Conservation (phyloP, 192 early-diverging fungal species). For the Coemansia sp. region DNA sequence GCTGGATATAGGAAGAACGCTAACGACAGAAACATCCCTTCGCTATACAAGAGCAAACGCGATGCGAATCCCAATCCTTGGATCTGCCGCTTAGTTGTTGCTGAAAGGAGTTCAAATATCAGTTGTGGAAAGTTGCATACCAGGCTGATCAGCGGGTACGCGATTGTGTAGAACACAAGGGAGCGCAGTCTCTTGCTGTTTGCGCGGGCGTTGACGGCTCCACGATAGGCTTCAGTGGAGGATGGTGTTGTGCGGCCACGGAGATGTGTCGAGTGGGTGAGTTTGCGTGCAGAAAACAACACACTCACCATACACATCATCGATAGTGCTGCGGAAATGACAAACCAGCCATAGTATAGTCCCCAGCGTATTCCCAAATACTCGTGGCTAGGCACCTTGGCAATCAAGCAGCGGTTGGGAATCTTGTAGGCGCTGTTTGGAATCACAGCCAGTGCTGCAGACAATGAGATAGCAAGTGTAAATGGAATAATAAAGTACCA, state of each 20-base stretch:
- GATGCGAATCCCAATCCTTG: slow-evolving; percentile 13
- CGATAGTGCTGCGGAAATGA: slow-evolving; percentile 34
- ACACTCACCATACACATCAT: slow-evolving; percentile 44
- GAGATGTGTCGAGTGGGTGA: slow-evolving; percentile 28
- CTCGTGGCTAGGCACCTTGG: slow-evolving; percentile 9
- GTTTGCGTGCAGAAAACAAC: slow-evolving; percentile 20
- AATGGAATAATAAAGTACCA: slow-evolving; percentile 49
- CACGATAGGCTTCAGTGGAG: slow-evolving; percentile 40
- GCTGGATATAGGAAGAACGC: slow-evolving; percentile 47
- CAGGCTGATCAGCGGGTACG: slow-evolving; percentile 43
- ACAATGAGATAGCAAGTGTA: slow-evolving; percentile 22
- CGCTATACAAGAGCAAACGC: slow-evolving; percentile 21
- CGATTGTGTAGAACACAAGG: slow-evolving; percentile 45
- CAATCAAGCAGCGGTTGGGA: slow-evolving; percentile 17
- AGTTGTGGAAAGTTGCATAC: slow-evolving; percentile 42
- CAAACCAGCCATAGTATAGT: slow-evolving; percentile 48
- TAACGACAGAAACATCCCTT: slow-evolving; percentile 35
- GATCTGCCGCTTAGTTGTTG: slow-evolving; percentile 13
- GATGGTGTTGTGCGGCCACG: background rate
- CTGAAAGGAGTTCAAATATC: slow-evolving; percentile 32
- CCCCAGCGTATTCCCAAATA: slow-evolving; percentile 43
- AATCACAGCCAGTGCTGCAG: slow-evolving; percentile 23
- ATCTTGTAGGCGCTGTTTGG: slow-evolving; percentile 31
- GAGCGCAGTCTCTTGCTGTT: slow-evolving; percentile 47
- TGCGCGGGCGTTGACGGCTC: slow-evolving; percentile 43